phyloP scores from a whole-genome alignment of 768 basidiomycete genomes.

The Suillus subaureus region DNA sequence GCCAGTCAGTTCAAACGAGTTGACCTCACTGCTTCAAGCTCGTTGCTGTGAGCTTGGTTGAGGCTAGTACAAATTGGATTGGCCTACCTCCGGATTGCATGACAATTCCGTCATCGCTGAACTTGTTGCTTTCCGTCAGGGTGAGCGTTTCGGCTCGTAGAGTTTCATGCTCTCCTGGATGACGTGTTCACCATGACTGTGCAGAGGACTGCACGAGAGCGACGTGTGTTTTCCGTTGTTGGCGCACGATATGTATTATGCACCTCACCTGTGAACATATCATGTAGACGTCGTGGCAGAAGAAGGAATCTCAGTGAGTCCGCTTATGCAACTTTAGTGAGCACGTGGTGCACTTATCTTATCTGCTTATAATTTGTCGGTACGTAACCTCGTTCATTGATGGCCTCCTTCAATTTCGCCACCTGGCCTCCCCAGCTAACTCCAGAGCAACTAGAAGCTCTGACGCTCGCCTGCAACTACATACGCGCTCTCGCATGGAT shows the following conservation, averaged over 20 bases:
- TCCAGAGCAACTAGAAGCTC: slow-evolving; percentile 54
- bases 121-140: too few relatives aligned
- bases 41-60: not conserved
- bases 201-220: too few relatives aligned
- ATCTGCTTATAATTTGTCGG: not conserved
- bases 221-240: too few relatives aligned
- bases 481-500: slow-evolving; percentile 82
- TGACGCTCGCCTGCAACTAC: slow-evolving; percentile 73
- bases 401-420: slow-evolving; percentile 47
- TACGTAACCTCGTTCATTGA: slow-evolving; percentile 7
- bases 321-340: not conserved
- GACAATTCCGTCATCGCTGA: too few relatives aligned
- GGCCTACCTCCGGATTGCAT: not conserved
- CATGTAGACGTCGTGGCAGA: not conserved
- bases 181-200: too few relatives aligned
- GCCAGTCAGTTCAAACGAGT: not conserved
- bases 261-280: not conserved
- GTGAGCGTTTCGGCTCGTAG: too few relatives aligned
- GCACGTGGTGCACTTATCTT: not conserved
- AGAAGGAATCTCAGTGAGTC: too few relatives aligned
- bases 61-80: not conserved
- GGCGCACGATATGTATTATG: too few relatives aligned
- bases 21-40: not conserved
- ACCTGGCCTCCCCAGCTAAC: slow-evolving; percentile 78
- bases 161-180: too few relatives aligned